phyloP scores from a whole-genome alignment of 2,329 filamentous ascomycete genomes.

The Aureobasidium sp. region DNA sequence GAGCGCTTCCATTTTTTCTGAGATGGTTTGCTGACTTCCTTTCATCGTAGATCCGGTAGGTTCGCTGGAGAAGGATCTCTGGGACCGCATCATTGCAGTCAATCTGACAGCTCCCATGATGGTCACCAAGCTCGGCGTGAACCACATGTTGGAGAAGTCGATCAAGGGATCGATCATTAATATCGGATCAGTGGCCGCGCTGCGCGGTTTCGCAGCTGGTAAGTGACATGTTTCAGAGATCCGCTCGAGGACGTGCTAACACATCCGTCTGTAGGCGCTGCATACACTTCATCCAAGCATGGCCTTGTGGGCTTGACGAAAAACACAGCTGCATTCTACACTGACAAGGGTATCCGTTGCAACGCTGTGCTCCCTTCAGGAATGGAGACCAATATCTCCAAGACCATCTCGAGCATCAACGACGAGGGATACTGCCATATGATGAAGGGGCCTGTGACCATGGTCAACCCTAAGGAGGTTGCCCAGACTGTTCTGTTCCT shows the following conservation, averaged over 20 bases:
- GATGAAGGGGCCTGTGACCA: slow-evolving; percentile 19
- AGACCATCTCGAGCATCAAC: slow-evolving; percentile 29
- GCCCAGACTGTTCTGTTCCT: slow-evolving; percentile 30
- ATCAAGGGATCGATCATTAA: slow-evolving; percentile 47
- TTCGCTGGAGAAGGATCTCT: slow-evolving; percentile 39
- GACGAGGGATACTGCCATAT: slow-evolving; percentile 25
- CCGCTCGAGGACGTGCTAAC: background rate
- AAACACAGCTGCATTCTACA: slow-evolving; percentile 53
- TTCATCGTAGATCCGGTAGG: slow-evolving; percentile 35
- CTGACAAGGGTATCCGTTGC: slow-evolving; percentile 46
- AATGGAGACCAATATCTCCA: slow-evolving; percentile 51
- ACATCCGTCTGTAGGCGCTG: slow-evolving; percentile 32
- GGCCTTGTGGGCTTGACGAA: slow-evolving; percentile 49
- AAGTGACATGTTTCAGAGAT: slow-evolving; percentile 20
- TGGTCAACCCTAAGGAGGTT: slow-evolving; percentile 25
- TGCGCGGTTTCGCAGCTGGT: slow-evolving; percentile 38
- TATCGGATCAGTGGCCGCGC: slow-evolving; percentile 43
- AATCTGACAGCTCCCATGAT: slow-evolving; percentile 53
- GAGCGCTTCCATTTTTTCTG: background rate
- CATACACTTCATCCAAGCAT: slow-evolving; percentile 50
- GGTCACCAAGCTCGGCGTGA: slow-evolving; percentile 46
- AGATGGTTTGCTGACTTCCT: background rate
- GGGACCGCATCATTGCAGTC: slow-evolving; percentile 49
- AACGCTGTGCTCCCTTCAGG: slow-evolving; percentile 46
- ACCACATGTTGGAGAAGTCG: slow-evolving; percentile 40